These are phyloP conservation scores for Trametes villosa DNA, from an alignment of 768 basidiomycete species.

Conservation along the genomic window DNA sequence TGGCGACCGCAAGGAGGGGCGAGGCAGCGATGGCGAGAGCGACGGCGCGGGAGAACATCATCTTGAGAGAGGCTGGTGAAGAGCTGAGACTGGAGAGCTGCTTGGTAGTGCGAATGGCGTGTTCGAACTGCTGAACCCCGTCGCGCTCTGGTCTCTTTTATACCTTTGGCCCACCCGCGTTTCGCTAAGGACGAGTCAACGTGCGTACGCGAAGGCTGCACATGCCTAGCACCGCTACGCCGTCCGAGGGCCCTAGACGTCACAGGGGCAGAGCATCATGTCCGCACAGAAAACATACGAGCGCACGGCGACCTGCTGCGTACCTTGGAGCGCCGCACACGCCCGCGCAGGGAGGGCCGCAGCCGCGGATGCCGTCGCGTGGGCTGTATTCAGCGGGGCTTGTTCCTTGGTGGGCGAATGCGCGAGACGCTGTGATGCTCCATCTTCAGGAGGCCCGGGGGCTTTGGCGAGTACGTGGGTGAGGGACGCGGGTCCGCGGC, in stretches of 20 bases:
- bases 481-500: neutral
- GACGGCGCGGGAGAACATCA: slow-evolving; percentile 22
- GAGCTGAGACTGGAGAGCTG: neutral
- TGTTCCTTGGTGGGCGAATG: neutral
- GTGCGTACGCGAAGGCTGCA: neutral
- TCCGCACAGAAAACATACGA: neutral
- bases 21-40: slow-evolving; percentile 10
- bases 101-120: neutral
- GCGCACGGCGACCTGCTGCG: neutral
- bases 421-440: slow-evolving; percentile 3
- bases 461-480: neutral
- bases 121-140: slow-evolving; percentile 3
- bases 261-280: slow-evolving; percentile 6
- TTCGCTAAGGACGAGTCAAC: neutral
- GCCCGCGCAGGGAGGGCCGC: too few relatives aligned
- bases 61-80: neutral
- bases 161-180: neutral
- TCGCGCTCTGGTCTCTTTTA: neutral
- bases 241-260: slow-evolving; percentile 1
- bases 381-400: neutral
- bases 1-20: slow-evolving; percentile 23
- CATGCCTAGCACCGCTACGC: neutral
- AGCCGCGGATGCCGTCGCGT: neutral
- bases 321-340: slow-evolving; percentile 2
- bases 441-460: slow-evolving; percentile 11